phyloP scores from a whole-genome alignment of 2,329 filamentous ascomycete genomes.

The Colletotrichum tanaceti region DNA sequence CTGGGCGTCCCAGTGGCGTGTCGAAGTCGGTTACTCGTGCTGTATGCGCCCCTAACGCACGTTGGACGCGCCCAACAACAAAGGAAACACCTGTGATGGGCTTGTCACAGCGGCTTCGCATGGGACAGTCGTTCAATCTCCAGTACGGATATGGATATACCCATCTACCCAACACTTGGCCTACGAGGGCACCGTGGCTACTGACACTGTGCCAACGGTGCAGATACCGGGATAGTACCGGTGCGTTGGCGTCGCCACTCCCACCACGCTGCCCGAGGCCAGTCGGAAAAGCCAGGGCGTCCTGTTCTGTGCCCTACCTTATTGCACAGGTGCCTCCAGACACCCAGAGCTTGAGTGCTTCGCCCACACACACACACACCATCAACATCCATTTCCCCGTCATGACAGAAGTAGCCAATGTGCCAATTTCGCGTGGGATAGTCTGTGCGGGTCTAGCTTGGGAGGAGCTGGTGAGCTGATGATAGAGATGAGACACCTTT shows the following conservation, averaged over 20 bases:
- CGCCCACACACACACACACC: conserved; percentile 27
- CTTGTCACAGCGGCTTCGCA: conserved; percentile 4
- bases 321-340: conserved; percentile 1
- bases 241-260: conserved; percentile 10
- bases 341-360: conserved; percentile 22
- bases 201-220: neutral
- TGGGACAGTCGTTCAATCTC: neutral
- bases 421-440: conserved; percentile 8
- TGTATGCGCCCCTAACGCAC: conserved; percentile 24
- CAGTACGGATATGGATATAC: too few relatives aligned
- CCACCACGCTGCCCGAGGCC: neutral
- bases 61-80: neutral
- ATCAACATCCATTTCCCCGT: conserved; percentile 19
- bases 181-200: neutral
- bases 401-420: neutral
- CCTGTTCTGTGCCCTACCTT: neutral
- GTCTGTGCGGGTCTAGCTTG: neutral
- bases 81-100: conserved; percentile 16
- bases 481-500: conserved; percentile 30
- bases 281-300: conserved; percentile 3
- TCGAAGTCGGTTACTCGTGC: conserved; percentile 12
- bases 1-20: conserved; percentile 20
- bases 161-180: neutral
- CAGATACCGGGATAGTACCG: neutral
- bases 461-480: conserved; percentile 5